Evolutionary conservation across 2,329 filamentous ascomycete species (phyloP), one percentile per base, ranked within the genome.

Genomic region (Penicillium capsulatum): DNA sequence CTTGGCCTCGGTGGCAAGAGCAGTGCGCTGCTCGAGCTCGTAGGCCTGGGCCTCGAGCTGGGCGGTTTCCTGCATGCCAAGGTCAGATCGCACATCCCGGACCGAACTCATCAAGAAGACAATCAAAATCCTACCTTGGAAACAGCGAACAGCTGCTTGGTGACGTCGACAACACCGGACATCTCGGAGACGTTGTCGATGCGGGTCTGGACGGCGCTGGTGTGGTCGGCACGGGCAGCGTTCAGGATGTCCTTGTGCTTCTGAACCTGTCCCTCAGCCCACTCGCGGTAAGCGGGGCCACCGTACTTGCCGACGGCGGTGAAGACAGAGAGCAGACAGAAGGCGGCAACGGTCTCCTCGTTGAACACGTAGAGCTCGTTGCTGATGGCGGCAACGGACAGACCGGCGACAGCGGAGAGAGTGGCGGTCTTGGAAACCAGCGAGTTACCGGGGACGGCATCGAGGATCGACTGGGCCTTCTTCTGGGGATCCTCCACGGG

Each of bases 351-450:
- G 51, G 90, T 86, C 78, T 98, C 92, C 79, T 98, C 92, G 76
- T 98, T 98, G 73, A 98, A 79, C 68, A 98, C 89, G 74, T 96
- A 97, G 77, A 97, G 89, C 81, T 98, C 92, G 75, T 94, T 98
- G 83, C 86, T 94, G 74, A 98, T 89, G 64, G 89, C 92, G 67
- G 92, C 94, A 69, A 94, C 80, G 63, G 86, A 90, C 59, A 94
- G 72, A 73, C 86, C 91, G 63, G 92, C 87, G 53, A 84, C 84
- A 60, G 88, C 90, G 65, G 91, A 97, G 63, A 98, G 84, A 67
- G 96, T 91, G 63, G 92, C 92, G 58, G 88, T 89, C 84, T 98
- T 98, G 71, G 88, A 94, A 66, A 94, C 75, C 53, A 96, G 76
- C 65, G 79, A 91, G 80, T 80, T 95, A 60, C 94, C 92, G 62